These are phyloP conservation scores for Linaria vulgaris DNA, from an alignment of 257 asterid species.

Conservation along the genomic window DNA sequence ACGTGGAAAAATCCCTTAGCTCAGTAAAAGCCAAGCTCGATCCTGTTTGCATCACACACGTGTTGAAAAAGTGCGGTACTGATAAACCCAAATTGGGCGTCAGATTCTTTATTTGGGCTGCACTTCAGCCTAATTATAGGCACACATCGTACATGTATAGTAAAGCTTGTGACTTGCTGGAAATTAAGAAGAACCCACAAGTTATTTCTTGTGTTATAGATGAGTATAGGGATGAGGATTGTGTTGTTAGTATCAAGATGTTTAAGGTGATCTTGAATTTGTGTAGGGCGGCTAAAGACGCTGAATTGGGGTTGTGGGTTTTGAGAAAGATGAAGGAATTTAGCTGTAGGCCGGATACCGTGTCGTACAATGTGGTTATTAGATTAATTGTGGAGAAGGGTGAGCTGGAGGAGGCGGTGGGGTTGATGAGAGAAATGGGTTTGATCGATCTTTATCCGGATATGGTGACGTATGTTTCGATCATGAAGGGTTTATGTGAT, in stretches of 20 bases:
- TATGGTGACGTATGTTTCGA: slow-evolving; percentile 52
- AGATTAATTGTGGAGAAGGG: slow-evolving; percentile 53
- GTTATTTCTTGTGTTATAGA: slow-evolving; percentile 50
- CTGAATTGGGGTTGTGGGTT: slow-evolving; percentile 65
- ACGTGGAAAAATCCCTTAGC: slow-evolving; percentile 53
- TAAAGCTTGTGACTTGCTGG: slow-evolving; percentile 61
- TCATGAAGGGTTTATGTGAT: slow-evolving; percentile 66
- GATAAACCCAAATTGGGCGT: slow-evolving; percentile 65
- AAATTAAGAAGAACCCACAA: slow-evolving; percentile 45
- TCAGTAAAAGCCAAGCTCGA: slow-evolving; percentile 50
- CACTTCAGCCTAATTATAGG: slow-evolving; percentile 58
- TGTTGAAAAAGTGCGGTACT: slow-evolving; percentile 48
- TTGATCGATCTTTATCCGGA: slow-evolving; percentile 69
- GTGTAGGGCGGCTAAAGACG: slow-evolving; percentile 76
- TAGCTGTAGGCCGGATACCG: slow-evolving; percentile 65
- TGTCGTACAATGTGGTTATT: slow-evolving; percentile 70
- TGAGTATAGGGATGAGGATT: slow-evolving; percentile 50
- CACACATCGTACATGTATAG: slow-evolving; percentile 52
- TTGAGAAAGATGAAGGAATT: slow-evolving; percentile 76
- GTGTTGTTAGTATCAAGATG: slow-evolving; percentile 49
- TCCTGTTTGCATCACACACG: slow-evolving; percentile 50
- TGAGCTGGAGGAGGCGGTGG: slow-evolving; percentile 51
- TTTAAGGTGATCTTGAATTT: slow-evolving; percentile 70
- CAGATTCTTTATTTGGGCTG: slow-evolving; percentile 93
- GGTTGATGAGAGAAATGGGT: slow-evolving; percentile 75